Conservation (phyloP, 1,139 yeast species). For the Pichia kudriavzevii region DNA sequence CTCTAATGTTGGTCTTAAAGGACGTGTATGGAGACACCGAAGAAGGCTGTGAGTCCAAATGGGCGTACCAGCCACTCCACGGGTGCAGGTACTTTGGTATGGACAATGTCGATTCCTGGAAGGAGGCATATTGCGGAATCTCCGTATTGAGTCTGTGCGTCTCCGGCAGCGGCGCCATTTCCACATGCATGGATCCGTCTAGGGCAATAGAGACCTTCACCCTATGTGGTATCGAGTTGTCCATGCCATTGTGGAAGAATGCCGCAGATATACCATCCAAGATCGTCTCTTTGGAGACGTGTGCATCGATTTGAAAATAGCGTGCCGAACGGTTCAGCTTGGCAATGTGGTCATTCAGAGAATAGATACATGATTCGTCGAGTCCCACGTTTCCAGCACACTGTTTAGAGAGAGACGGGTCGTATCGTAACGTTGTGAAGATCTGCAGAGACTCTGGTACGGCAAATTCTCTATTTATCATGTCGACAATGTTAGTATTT, state of each 20-base stretch:
- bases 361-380: conserved; percentile 4
- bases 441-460: no score
- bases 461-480: no score
- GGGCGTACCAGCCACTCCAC: conserved; percentile 38
- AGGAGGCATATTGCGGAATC: conserved; percentile 7
- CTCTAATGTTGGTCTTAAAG: conserved; percentile 76
- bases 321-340: neutral
- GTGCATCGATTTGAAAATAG: no score
- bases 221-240: conserved; percentile 41
- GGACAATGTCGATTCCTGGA: conserved; percentile 3
- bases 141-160: conserved; percentile 4
- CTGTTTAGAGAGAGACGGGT: neutral
- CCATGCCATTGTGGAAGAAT: conserved; percentile 41
- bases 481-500: no score
- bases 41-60: conserved; percentile 48
- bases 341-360: neutral
- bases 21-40: conserved; percentile 72
- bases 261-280: conserved; percentile 36
- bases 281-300: no score
- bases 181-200: conserved; percentile 45
- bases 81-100: conserved; percentile 7
- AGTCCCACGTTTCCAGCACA: neutral
- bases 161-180: conserved; percentile 31
- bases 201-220: conserved; percentile 47
- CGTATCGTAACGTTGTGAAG: conserved; percentile 1